phyloP scores from a whole-genome alignment of 257 asterid genomes.

The Eustoma russellianum region DNA sequence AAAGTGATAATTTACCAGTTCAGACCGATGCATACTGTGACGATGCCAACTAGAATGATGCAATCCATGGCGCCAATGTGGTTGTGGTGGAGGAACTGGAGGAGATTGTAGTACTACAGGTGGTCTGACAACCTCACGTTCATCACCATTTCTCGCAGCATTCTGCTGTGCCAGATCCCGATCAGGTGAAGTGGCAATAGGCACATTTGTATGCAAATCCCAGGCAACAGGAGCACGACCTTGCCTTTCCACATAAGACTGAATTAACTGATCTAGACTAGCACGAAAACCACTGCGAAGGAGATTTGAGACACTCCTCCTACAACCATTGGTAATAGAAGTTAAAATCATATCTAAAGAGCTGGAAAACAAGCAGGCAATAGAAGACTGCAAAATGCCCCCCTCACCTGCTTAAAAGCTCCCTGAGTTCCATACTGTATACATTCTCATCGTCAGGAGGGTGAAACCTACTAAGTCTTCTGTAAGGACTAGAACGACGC shows the following conservation, averaged over 20 bases:
- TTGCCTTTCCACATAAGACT: constrained; percentile 75
- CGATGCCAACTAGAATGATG: constrained; percentile 85
- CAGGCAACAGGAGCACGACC: constrained; percentile 67
- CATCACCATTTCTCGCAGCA: constrained; percentile 54
- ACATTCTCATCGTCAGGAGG: constrained; percentile 92
- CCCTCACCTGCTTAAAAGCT: constrained; percentile 77
- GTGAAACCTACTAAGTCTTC: constrained; percentile 67
- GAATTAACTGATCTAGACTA: constrained; percentile 83
- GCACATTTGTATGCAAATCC: constrained; percentile 70
- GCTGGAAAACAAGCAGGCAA: constrained; percentile 5
- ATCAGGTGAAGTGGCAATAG: constrained; percentile 68
- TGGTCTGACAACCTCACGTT: constrained; percentile 49
- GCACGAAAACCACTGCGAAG: constrained; percentile 94
- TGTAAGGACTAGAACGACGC: constrained; percentile 39
- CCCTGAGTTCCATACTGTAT: constrained; percentile 97
- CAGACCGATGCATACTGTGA: constrained; percentile 62
- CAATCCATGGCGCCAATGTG: constrained; percentile 82
- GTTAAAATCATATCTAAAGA: constrained; percentile 7
- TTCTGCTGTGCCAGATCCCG: constrained; percentile 45
- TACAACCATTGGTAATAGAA: constrained; percentile 20
- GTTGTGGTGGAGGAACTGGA: constrained; percentile 84
- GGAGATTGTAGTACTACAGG: constrained; percentile 77
- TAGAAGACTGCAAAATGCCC: neutral
- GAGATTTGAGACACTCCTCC: constrained; percentile 97
- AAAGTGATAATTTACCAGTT: constrained; percentile 44